Percentiles rank a stretch among this genome's conserved stretches.
phyloP scores from a whole-genome alignment of 2,329 filamentous ascomycete species.

The Ramularia endophylla region DNA sequence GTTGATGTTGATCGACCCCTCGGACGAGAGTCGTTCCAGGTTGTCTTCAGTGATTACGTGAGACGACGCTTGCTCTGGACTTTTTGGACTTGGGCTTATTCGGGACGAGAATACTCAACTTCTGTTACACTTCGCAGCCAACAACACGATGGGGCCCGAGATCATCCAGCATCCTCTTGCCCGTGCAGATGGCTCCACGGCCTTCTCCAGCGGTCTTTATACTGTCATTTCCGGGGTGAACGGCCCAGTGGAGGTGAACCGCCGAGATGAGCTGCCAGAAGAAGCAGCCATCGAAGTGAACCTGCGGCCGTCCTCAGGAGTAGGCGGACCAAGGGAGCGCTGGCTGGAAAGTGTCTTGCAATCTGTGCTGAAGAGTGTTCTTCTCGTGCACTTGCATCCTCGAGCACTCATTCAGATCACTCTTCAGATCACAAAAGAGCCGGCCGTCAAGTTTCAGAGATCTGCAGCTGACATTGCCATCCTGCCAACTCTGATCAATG shows the following conservation, averaged over 20 bases:
- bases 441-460: conserved; percentile 51
- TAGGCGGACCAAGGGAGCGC: conserved; percentile 57
- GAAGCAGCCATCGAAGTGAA: conserved; percentile 88
- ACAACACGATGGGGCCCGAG: conserved; percentile 14
- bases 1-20: too few relatives aligned
- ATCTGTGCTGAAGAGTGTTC: conserved; percentile 64
- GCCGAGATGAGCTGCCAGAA: conserved; percentile 85
- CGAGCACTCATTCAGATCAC: conserved; percentile 74
- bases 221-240: conserved; percentile 81
- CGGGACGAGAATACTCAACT: too few relatives aligned
- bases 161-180: conserved; percentile 45
- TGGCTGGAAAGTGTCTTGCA: conserved; percentile 76
- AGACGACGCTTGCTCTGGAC: too few relatives aligned
- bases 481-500: conserved; percentile 76
- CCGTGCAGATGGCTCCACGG: conserved; percentile 73
- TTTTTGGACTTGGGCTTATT: too few relatives aligned
- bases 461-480: conserved; percentile 63
- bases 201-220: conserved; percentile 69
- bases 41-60: too few relatives aligned
- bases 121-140: background rate
- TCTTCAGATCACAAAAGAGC: conserved; percentile 55
- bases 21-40: too few relatives aligned
- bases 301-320: conserved; percentile 76
- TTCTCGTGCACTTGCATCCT: conserved; percentile 70
- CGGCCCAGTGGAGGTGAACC: conserved; percentile 82